These are phyloP conservation scores for Eucalyptus viminalis DNA, from an alignment of 345 rosid genomes.

Conservation along the genomic window DNA sequence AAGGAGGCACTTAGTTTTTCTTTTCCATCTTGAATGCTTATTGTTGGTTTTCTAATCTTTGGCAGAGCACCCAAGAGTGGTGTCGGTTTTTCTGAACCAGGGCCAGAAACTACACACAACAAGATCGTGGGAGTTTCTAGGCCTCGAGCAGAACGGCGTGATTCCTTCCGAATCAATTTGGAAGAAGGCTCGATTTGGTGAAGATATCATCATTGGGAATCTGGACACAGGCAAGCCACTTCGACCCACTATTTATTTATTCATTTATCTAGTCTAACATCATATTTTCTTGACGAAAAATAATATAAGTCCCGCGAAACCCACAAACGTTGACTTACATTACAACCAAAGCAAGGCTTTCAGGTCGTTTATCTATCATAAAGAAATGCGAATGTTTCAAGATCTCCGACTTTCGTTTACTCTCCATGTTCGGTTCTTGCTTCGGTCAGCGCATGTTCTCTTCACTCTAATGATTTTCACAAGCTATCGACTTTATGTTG, in stretches of 20 bases:
- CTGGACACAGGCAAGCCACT: slow-evolving; percentile 65
- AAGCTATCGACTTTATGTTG: neutral
- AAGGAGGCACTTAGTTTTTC: neutral
- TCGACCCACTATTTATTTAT: neutral
- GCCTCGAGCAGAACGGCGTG: slow-evolving; percentile 37
- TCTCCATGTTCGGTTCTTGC: neutral
- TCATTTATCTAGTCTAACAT: neutral
- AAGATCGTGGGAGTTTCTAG: slow-evolving; percentile 86
- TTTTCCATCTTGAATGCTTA: neutral
- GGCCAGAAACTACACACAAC: slow-evolving; percentile 75
- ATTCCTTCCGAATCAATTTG: slow-evolving; percentile 37
- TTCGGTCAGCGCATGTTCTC: neutral
- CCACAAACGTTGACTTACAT: neutral
- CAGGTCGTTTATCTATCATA: neutral
- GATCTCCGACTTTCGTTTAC: neutral
- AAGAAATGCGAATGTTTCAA: neutral
- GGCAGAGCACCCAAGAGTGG: slow-evolving; percentile 66
- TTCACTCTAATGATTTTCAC: neutral
- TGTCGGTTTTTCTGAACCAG: slow-evolving; percentile 62
- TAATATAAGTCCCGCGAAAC: neutral
- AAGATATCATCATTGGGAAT: slow-evolving; percentile 74
- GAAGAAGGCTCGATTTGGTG: slow-evolving; percentile 67
- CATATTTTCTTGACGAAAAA: neutral
- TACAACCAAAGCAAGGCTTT: neutral
- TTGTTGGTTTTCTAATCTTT: neutral